Percentiles rank a stretch among this genome's conserved stretches.
Conservation (phyloP, 148 eudicot species). For the Simmondsia chinensis region DNA sequence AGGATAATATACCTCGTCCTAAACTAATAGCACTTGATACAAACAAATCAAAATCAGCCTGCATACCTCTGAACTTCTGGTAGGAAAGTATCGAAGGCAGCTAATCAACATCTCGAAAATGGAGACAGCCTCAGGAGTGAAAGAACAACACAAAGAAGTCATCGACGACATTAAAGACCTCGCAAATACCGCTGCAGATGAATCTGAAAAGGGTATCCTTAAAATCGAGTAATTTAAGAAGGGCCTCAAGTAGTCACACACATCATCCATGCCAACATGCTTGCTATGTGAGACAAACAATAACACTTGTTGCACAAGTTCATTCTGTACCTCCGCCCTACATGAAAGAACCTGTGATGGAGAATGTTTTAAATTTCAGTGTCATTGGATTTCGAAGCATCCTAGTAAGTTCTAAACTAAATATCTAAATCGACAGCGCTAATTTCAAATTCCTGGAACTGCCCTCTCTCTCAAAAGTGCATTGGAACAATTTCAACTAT, state of each 20-base stretch:
- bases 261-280: slow-evolving; percentile 50
- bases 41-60: neutral
- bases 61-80: slow-evolving; percentile 53
- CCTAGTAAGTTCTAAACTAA: too few relatives aligned
- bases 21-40: neutral
- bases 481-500: too few relatives aligned
- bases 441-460: too few relatives aligned
- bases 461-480: too few relatives aligned
- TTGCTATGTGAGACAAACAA: slow-evolving; percentile 49
- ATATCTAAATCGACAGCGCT: too few relatives aligned
- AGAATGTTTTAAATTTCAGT: neutral
- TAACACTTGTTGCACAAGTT: slow-evolving; percentile 61
- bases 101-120: slow-evolving; percentile 52
- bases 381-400: neutral
- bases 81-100: slow-evolving; percentile 35
- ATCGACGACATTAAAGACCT: slow-evolving; percentile 46
- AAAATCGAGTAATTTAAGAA: slow-evolving; percentile 50
- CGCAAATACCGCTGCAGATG: slow-evolving; percentile 29
- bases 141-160: slow-evolving; percentile 66
- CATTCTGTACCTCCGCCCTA: slow-evolving; percentile 55
- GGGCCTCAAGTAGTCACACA: slow-evolving; percentile 65
- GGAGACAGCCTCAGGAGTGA: slow-evolving; percentile 42
- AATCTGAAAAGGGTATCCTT: slow-evolving; percentile 29
- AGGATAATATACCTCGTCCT: neutral
- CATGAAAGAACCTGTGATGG: slow-evolving; percentile 61